A percentile compares a stretch with the other conserved stretches of the same genome.
Evolutionary conservation across 1,284 basidiomycete genomes (phyloP).

Genomic region (Sparassis latifolia): DNA sequence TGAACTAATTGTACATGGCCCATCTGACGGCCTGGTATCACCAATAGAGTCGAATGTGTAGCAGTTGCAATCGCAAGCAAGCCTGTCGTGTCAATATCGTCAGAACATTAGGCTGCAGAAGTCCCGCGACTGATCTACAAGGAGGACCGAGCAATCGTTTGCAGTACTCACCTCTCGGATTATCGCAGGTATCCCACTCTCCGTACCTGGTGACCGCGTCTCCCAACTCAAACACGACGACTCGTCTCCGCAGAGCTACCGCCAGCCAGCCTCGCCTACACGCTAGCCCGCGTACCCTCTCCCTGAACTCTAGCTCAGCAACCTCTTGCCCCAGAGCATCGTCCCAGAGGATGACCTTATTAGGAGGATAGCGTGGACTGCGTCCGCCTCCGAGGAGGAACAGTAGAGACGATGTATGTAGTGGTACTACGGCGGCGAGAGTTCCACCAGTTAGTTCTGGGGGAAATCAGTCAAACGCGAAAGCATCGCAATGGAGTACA

Average conservation of each 20-base stretch:
- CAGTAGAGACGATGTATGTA: slow-evolving; percentile 80
- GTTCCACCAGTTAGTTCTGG: slow-evolving; percentile 77
- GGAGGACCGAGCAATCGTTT: not conserved
- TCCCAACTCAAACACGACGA: slow-evolving; percentile 75
- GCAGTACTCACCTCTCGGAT: slow-evolving; percentile 64
- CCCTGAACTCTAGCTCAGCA: slow-evolving; percentile 89
- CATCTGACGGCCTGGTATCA: slow-evolving; percentile 81
- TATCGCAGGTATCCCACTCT: slow-evolving; percentile 89
- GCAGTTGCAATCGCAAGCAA: slow-evolving; percentile 79
- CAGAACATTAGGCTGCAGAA: not conserved
- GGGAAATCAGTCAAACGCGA: not conserved
- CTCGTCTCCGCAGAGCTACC: slow-evolving; percentile 74
- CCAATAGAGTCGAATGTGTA: slow-evolving; percentile 73
- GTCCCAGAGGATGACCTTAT: slow-evolving; percentile 92
- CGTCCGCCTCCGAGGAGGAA: slow-evolving; percentile 88
- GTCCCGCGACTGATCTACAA: slow-evolving; percentile 6
- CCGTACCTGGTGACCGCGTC: slow-evolving; percentile 54
- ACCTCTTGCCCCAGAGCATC: slow-evolving; percentile 70
- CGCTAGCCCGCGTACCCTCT: slow-evolving; percentile 76
- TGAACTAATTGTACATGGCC: slow-evolving; percentile 91
- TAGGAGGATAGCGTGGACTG: slow-evolving; percentile 88
- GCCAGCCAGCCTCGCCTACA: slow-evolving; percentile 80
- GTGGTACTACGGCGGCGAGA: slow-evolving; percentile 68
- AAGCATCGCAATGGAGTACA: not conserved
- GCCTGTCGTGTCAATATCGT: slow-evolving; percentile 40